Percentiles rank a stretch among this genome's conserved stretches.
Evolutionary conservation across 2,329 filamentous ascomycete species (phyloP).

Genomic region (Penicillium sp.): DNA sequence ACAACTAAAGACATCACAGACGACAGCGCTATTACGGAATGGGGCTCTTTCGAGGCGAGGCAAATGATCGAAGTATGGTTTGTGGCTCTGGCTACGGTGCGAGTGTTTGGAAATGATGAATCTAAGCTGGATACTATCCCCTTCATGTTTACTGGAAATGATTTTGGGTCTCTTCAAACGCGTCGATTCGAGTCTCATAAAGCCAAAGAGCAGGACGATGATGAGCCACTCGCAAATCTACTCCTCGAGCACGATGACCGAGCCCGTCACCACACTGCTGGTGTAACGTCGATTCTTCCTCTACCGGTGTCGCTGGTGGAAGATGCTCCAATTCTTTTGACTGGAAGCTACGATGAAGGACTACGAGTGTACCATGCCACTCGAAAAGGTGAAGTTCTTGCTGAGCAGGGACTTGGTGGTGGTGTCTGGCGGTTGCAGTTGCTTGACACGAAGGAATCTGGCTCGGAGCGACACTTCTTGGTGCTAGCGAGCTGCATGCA

Average conservation of each 20-base stretch:
- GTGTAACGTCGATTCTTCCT: constrained; percentile 85
- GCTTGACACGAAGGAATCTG: constrained; percentile 27
- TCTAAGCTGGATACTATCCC: constrained; percentile 17
- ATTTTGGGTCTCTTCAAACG: constrained; percentile 46
- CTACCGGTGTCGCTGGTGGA: constrained; percentile 55
- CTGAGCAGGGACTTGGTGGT: constrained; percentile 71
- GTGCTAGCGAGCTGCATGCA: constrained; percentile 95
- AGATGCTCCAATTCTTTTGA: constrained; percentile 68
- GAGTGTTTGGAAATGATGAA: neutral
- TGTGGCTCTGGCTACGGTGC: constrained; percentile 39
- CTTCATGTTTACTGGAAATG: constrained; percentile 48
- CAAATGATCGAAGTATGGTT: constrained; percentile 51
- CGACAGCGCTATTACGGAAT: constrained; percentile 28
- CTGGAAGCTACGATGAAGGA: constrained; percentile 89
- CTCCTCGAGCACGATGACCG: constrained; percentile 51
- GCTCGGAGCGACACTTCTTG: constrained; percentile 42
- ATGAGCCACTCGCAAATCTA: constrained; percentile 25
- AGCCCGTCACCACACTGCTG: constrained; percentile 72
- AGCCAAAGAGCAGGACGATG: constrained; percentile 17
- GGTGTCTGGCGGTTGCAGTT: constrained; percentile 88
- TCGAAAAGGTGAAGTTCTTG: constrained; percentile 58
- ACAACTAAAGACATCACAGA: constrained; percentile 43
- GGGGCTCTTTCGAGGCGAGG: constrained; percentile 36
- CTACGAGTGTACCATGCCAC: constrained; percentile 65
- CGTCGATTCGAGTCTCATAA: constrained; percentile 38